Base-by-base conservation (phyloP, 257 asterid genomes). In the Salvia hispanica region DNA sequence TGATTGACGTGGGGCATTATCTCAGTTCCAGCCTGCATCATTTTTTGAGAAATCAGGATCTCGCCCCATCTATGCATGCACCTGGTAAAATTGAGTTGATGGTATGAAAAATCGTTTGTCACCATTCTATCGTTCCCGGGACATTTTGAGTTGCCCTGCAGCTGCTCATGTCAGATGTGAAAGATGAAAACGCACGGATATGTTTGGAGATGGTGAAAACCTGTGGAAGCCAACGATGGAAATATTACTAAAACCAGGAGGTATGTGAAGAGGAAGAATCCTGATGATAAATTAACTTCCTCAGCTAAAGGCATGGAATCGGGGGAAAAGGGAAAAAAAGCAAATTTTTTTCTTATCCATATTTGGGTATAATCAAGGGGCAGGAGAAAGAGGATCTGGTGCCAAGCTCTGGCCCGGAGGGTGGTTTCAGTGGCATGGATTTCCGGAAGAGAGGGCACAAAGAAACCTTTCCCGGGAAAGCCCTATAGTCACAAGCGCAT, bases 261-360 rank as follows among this genome's bases (percentile, higher is more conserved):
- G 65, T 33, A 67, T 70, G 79, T 58, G 61, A 46, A 68, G 75
- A 78, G 54, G 75, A 75, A 69, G 64, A 73, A 59, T 60, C 70
- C 4, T 74, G 78, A 64, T 62, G 71, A 72, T 57, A 55, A 73
- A 44, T 7, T 28, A 47, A 47, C 58, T 47, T 68, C 76, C 43
- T 66, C 74, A 12, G 83, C 73, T 52, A 83, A 77, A 63, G 66
- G 83, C 31, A 42, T 44, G 43, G 82, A 75, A 67, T 75, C 82
- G 3, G 78, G 98, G 47, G 88, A 82, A 55, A 82, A n/a, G n/a
- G 92, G 81, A 92, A 73, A 78, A 92, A 83, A 84, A 89, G 98
- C 88, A 86, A 81, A 83, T 92, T 83, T 73, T 78, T 91, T 51
- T 87, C 98, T 28, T 87, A 78, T 69, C 96, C 98, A 55, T 89